Base-by-base conservation (phyloP, 306 rosid genomes). In the Medicago ruthenica region DNA sequence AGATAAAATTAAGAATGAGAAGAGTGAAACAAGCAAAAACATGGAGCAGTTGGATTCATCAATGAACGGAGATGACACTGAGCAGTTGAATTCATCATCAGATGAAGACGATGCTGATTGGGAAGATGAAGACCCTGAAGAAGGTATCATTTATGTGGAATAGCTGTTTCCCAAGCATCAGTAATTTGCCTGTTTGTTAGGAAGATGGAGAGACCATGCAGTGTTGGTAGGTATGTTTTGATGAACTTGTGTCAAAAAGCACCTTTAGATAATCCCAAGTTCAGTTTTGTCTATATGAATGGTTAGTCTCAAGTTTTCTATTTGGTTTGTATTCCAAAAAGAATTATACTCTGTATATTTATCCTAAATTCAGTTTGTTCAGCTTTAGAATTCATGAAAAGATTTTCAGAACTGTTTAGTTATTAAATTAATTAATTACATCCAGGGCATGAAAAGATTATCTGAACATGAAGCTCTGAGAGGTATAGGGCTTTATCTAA, bases 1-100 rank as follows among this genome's bases (percentile, higher is more conserved):
- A 68, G 97, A 95, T 80, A 85, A 80, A 80, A 86, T 95, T 76
- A 95, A 95, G 86, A 78, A 89, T 34, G 96, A 90, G 41, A 82
- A 86, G 57, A 84, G 17, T 40, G 1, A 24, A 9, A 85, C 65
- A 27, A 60, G 21, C 34, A 70, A 81, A 81, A 85, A 76, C 8
- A 55, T 66, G 54, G 89, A 80, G 47, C 81, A 74, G 65, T 57
- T 68, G 7, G 89, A 87, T 79, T 13, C 73, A 45, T 14, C 41
- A 14, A 59, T 1, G 2, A 8, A 68, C 13, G 15, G 45, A 21
- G 97, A 84, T 8, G 90, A 84, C 18, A 22, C 63, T 53, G 89
- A 81, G 72, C 57, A 42, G 39, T 22, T 42, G 10, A 88, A 84
- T 78, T 71, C 86, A 66, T 85, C 90, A 1, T 67, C 37, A 7